A percentile compares a stretch with the other conserved stretches of the same genome.
These are phyloP conservation scores for Alternaria atra DNA, from an alignment of 2,329 filamentous ascomycete species.

Conservation along the genomic window DNA sequence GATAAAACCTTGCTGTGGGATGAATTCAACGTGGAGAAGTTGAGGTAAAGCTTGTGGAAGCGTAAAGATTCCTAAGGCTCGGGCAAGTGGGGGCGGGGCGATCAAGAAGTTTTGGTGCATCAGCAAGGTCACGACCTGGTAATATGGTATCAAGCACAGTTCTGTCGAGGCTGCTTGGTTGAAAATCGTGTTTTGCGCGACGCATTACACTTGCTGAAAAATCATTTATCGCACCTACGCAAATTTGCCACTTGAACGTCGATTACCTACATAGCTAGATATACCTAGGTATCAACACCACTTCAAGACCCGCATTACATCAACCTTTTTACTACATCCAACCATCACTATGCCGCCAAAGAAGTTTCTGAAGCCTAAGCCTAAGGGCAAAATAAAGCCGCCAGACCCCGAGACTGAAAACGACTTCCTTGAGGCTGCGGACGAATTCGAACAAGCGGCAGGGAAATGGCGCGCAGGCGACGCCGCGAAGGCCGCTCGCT, in stretches of 20 bases:
- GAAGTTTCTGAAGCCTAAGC: slow-evolving; percentile 42
- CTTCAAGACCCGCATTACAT: slow-evolving; percentile 2
- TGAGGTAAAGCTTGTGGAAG: slow-evolving; percentile 21
- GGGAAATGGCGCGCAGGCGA: slow-evolving; percentile 80
- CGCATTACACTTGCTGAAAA: slow-evolving; percentile 3
- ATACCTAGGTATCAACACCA: neutral
- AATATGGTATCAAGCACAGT: neutral
- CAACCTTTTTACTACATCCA: neutral
- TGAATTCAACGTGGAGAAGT: slow-evolving; percentile 49
- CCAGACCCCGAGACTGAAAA: slow-evolving; percentile 69
- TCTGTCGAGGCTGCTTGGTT: neutral
- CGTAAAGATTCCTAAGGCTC: slow-evolving; percentile 3
- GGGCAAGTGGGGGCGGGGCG: slow-evolving; percentile 32
- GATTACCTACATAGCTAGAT: neutral
- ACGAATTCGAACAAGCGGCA: slow-evolving; percentile 74
- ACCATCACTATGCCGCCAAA: slow-evolving; percentile 39
- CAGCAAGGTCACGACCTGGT: neutral
- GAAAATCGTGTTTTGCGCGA: neutral
- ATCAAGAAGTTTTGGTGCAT: slow-evolving; percentile 18
- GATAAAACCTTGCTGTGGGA: slow-evolving; percentile 58
- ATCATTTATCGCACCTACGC: neutral
- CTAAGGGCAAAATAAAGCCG: slow-evolving; percentile 41
- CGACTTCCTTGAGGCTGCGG: slow-evolving; percentile 73
- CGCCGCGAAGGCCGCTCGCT: slow-evolving; percentile 69
- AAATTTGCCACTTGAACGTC: slow-evolving; percentile 12